phyloP scores from a whole-genome alignment of 441 rosid genomes.

The Cnidoscolus chayamansa region DNA sequence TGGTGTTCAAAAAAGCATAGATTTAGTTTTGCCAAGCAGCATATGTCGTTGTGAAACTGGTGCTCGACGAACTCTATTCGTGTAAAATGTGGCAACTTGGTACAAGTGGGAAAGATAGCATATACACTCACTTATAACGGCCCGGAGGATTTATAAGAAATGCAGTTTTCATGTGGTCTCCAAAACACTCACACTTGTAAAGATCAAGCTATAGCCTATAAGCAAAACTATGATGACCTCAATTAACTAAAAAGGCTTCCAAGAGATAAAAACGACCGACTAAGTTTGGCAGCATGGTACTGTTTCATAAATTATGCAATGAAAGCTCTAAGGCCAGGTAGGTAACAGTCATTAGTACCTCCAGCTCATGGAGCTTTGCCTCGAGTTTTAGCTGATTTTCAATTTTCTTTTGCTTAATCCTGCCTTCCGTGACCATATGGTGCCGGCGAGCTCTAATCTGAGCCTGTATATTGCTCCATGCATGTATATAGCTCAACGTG shows the following conservation, averaged over 20 bases:
- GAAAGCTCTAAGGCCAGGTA: constrained; percentile 4
- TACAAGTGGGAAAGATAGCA: not conserved
- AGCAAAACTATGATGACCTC: not conserved
- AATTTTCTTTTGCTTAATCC: constrained; percentile 51
- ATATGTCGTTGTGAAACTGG: no score
- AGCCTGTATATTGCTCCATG: constrained; percentile 69
- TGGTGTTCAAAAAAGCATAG: no score
- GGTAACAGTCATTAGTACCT: constrained; percentile 29
- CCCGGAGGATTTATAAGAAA: not conserved
- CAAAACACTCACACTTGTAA: not conserved
- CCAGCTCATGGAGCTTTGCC: constrained; percentile 57
- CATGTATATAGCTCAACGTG: constrained; percentile 51
- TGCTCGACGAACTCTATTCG: no score
- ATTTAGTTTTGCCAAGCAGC: no score
- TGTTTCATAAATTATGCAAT: constrained; percentile 1
- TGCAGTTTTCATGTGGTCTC: not conserved
- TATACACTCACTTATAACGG: not conserved
- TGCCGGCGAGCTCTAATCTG: constrained; percentile 52
- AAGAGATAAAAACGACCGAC: not conserved
- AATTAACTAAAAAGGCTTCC: not conserved
- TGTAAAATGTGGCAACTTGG: no score
- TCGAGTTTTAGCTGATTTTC: constrained; percentile 72
- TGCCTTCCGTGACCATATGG: constrained; percentile 66
- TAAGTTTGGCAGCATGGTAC: not conserved
- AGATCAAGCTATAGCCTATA: not conserved